Evolutionary conservation across 2,329 filamentous ascomycete species (phyloP), one percentile per base, ranked within the genome.

Genomic region (Ophiocordyceps camponoti-rufipedis): DNA sequence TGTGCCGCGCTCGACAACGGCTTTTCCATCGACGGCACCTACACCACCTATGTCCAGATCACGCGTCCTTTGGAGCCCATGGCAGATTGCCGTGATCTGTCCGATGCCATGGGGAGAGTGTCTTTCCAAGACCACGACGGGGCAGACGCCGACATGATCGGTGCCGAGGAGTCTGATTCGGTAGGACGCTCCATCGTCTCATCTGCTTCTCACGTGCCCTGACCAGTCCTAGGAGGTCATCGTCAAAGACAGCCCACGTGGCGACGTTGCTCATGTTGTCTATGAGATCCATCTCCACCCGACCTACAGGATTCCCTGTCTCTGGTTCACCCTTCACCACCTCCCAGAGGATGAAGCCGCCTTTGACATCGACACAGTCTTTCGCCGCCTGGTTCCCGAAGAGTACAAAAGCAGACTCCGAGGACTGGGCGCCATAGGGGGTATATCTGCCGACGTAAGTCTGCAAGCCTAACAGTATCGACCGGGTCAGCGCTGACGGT

Each of bases 241-340:
- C 32, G 48, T 56, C 29, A 63, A 54, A 44, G 54, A 54, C 16
- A 51, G 52, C 29, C 50, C 54, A 41, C 54, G 50, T 43, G 55
- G 57, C 47, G 62, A 61, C 48, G 58, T 59, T 50, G 64, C 65
- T 46, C 65, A 69, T 53, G 75, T 84, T 52, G 70, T 73, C 48
- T 88, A 87, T 63, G 80, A 86, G 59, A 76, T 88, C 54, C 72
- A 85, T 55, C 69, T 83, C 49, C 85, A 86, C 53, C 75, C 80
- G 46, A 83, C 79, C 47, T 89, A 88, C 62, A 72, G 72, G 49
- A 74, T 81, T 42, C 84, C 84, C 9, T 82, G 83, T 48, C 68
- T 88, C 46, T 88, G 83, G 74, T 86, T 89, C 65, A 74, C 68
- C 45, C 61, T 86, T 54, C 72, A 75, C 52, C 70, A 72, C 48